Base-by-base conservation (phyloP, 306 rosid species). In the Cicer judaicum region DNA sequence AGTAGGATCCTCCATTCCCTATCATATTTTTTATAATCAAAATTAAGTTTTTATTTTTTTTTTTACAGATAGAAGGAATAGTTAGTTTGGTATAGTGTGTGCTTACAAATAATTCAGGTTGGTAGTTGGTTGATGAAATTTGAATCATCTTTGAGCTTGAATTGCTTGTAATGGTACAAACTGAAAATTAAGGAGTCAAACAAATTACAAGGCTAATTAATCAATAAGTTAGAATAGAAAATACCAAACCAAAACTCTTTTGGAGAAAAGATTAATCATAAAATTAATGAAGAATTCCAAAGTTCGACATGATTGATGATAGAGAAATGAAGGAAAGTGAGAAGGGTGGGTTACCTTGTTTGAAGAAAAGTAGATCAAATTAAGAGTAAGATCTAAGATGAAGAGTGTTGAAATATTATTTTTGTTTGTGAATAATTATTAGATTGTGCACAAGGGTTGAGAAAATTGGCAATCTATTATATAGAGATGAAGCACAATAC, bases 31-130 rank as follows among this genome's bases (percentile, higher is more conserved):
- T 19, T 1, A 19, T 19, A 1, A 19, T 19, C 21, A 19, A 19
- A 19, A 19, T 19, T 19, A 19, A 19, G 21, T 19, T 19, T 19
- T 19, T 19, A 1, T 19, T 19, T 19, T 19, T 19, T 19, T 19
- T 19, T 41, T 7, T 41, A 41, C 2, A 41, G 44, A 41, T 7
- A 41, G 44, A 41, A 6, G 44, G 2, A 41, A 41, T 41, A 6
- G 7, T 41, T 7, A 41, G 29, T 49, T 7, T 5, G 24, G 73
- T 42, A n/a, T 50, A 47, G 1, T 11, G 21, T 39, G 38, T 52
- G 18, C 83, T 83, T 70, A 84, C 84, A 52, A 68, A 12, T 10
- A 68, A 12, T 10, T 84, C 82, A 39, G 87, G 74, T 24, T 68
- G 5, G 70, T 68, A 76, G 6, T 43, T 55, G 80, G 74, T 19